Evolutionary conservation across 345 rosid genomes (phyloP), one percentile per base, ranked within the genome.

Genomic region (Hibiscus syriacus): DNA sequence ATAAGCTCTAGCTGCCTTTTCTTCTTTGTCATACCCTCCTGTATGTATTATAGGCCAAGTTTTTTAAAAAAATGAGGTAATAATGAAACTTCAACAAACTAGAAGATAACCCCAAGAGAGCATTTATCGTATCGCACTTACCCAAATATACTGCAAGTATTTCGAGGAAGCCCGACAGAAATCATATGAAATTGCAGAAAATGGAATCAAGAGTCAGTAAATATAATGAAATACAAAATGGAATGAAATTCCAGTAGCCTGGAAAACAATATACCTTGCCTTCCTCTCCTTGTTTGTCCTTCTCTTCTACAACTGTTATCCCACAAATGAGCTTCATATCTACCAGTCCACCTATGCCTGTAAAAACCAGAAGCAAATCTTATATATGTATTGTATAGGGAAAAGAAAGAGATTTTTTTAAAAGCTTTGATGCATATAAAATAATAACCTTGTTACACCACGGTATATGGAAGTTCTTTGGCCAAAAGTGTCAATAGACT

Each of bases 11-110:
- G 96, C 97, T 76, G 98, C 98, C 66, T 90, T 92, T 65, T 92
- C 98, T 85, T 92, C 98, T 74, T 90, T 90, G 77, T 92, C 98
- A 80, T 92, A 92, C 34, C 98, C 98, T 70, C 96, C 96, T 92
- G 49, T 45, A 68, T 4, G 3, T 45, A 14, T 45, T n/a, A 43
- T 43, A 43, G n/a, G 17, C 49, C 49, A 45, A 45, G 6, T 8
- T 36, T 36, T 36, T 34, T 6, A 7, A 36, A 34, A 36, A 36
- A 36, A 36, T 36, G 9, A 36, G 39, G 9, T 8, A 36, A 36
- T 8, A n/a, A n/a, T n/a, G n/a, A n/a, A n/a, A n/a, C n/a, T n/a
- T n/a, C n/a, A n/a, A n/a, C n/a, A n/a, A n/a, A n/a, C n/a, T n/a
- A 36, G n/a, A 36, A 36, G 39, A 36, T 36, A 36, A 36, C n/a